These are phyloP conservation scores for Canna indica DNA, from an alignment of 176 grass and related monocot genomes.

Conservation along the genomic window DNA sequence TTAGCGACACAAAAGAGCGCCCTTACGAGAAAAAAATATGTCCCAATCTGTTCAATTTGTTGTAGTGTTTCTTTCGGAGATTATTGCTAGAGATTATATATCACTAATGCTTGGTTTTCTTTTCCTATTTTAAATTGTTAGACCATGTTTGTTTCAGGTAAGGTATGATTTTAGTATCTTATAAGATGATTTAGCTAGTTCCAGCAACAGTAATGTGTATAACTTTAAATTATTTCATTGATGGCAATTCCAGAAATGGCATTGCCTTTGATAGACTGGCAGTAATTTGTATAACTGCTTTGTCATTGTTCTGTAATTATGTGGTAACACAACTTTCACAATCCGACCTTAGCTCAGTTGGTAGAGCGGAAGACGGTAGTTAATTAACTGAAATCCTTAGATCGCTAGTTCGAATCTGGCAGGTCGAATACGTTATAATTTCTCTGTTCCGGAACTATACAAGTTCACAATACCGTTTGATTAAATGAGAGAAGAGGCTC, in stretches of 20 bases:
- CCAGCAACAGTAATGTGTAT: neutral
- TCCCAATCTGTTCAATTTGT: no score
- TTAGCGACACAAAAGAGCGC: no score
- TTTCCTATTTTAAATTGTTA: neutral
- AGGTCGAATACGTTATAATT: no score
- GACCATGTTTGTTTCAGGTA: neutral
- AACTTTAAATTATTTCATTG: neutral
- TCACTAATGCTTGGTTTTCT: neutral
- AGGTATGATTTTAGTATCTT: neutral
- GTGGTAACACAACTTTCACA: no score
- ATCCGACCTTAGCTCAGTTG: slow-evolving; percentile 90
- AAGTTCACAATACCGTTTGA: no score
- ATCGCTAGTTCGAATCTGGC: no score
- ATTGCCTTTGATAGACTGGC: slow-evolving; percentile 61
- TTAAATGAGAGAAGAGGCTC: no score
- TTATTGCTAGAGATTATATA: neutral
- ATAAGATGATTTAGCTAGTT: neutral
- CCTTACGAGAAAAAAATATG: no score
- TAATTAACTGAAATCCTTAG: no score
- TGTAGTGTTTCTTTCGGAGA: neutral
- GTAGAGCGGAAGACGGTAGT: slow-evolving; percentile 48
- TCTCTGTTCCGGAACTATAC: no score
- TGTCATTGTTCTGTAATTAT: no score
- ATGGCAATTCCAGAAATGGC: slow-evolving; percentile 48
- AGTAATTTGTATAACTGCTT: no score